A percentile compares a stretch with the other conserved stretches of the same genome.
These are phyloP conservation scores for Penicillium sp. DNA, from an alignment of 2,329 filamentous ascomycete genomes.

Conservation along the genomic window DNA sequence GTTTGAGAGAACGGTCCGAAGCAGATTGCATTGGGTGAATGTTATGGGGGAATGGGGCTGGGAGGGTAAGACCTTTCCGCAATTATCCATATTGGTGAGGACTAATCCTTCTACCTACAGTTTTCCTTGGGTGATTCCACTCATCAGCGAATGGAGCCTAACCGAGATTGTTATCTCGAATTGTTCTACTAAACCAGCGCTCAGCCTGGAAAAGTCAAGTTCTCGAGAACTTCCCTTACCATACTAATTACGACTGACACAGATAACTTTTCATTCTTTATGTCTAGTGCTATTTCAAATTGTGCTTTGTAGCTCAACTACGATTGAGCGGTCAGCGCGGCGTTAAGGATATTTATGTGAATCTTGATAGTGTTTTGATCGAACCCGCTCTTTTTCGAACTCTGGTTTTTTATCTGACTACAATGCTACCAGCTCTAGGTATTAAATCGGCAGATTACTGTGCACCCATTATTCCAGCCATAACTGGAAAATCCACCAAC, in stretches of 20 bases:
- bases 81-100: neutral
- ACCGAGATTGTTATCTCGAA: neutral
- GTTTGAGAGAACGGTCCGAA: slow-evolving; percentile 64
- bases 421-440: slow-evolving; percentile 6
- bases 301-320: neutral
- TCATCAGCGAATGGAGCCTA: neutral
- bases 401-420: slow-evolving; percentile 1
- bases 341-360: slow-evolving; percentile 5
- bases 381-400: neutral
- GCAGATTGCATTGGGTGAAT: slow-evolving; percentile 66
- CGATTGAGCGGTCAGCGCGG: slow-evolving; percentile 8
- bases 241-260: neutral
- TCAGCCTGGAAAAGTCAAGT: neutral
- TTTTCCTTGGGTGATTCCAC: neutral
- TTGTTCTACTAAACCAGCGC: neutral
- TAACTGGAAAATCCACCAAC: neutral
- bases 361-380: slow-evolving; percentile 7
- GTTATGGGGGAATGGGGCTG: slow-evolving; percentile 73
- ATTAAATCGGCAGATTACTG: neutral
- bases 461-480: neutral
- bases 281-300: neutral
- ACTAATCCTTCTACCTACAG: neutral
- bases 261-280: neutral
- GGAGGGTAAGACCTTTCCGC: slow-evolving; percentile 57
- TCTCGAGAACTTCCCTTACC: neutral